phyloP scores from a whole-genome alignment of 2,329 filamentous ascomycete genomes.

The Aspergillus tubingensis region DNA sequence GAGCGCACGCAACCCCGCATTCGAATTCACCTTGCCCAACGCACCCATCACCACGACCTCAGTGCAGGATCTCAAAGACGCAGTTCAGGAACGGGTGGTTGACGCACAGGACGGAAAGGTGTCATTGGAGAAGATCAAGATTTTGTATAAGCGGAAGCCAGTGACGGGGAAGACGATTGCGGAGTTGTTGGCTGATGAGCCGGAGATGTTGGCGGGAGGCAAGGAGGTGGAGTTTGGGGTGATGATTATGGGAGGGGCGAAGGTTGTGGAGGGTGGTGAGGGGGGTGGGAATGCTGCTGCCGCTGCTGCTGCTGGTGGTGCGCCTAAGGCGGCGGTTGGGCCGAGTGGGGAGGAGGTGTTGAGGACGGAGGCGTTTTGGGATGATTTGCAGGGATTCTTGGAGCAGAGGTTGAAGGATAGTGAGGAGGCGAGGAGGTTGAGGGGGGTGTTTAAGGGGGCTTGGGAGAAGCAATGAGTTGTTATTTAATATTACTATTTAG shows the following conservation, averaged over 20 bases:
- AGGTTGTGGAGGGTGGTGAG: slow-evolving; percentile 33
- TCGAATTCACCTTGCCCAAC: slow-evolving; percentile 65
- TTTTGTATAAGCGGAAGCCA: slow-evolving; percentile 86
- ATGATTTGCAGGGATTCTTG: slow-evolving; percentile 78
- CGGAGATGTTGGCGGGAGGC: slow-evolving; percentile 42
- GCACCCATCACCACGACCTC: slow-evolving; percentile 68
- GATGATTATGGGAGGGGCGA: slow-evolving; percentile 80
- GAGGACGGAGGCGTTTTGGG: slow-evolving; percentile 77
- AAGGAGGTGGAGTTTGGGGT: slow-evolving; percentile 72
- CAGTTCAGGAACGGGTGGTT: slow-evolving; percentile 64
- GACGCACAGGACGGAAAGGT: slow-evolving; percentile 44
- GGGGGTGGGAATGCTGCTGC: slow-evolving; percentile 21
- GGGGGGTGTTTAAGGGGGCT: slow-evolving; percentile 67
- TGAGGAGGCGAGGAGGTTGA: slow-evolving; percentile 63
- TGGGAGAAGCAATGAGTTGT: slow-evolving; percentile 49
- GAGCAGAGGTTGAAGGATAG: slow-evolving; percentile 75
- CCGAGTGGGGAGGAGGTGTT: slow-evolving; percentile 63
- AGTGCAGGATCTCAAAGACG: slow-evolving; percentile 74
- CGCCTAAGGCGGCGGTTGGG: slow-evolving; percentile 50
- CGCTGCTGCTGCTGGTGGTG: not conserved
- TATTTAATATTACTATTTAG: slow-evolving; percentile 5
- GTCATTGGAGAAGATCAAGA: slow-evolving; percentile 73
- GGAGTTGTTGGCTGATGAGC: slow-evolving; percentile 66
- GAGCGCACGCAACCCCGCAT: slow-evolving; percentile 70
- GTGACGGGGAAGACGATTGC: slow-evolving; percentile 69